Conservation (phyloP, 805 yeast genomes). For the Lipomyces mesembrius region DNA sequence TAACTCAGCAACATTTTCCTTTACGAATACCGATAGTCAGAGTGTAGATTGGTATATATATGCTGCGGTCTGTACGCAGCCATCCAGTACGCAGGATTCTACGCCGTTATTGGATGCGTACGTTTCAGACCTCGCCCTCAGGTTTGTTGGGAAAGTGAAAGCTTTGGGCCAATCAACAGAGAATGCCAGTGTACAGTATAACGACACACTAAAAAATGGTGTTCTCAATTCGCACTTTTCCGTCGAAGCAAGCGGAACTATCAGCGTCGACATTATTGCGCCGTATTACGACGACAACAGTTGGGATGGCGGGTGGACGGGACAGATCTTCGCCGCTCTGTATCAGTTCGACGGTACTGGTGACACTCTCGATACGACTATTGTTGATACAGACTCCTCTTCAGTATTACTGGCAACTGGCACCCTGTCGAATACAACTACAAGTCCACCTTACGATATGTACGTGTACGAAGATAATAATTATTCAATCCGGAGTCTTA, state of each 20-base stretch:
- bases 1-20: not conserved
- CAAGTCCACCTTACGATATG: constrained; percentile 43
- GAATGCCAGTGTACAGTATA: not conserved
- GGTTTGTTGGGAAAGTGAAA: not conserved
- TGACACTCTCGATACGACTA: not conserved
- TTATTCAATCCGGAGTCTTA: constrained; percentile 48
- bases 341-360: not conserved
- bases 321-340: constrained; percentile 12
- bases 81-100: not conserved
- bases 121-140: not conserved
- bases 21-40: not conserved
- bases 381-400: constrained; percentile 24
- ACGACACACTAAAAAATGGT: not conserved
- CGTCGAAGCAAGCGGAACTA: not conserved
- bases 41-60: not conserved
- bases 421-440: constrained; percentile 6
- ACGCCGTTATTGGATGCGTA: not conserved
- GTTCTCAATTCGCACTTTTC: not conserved
- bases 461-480: constrained; percentile 51
- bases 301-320: constrained; percentile 27
- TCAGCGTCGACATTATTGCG: constrained; percentile 10
- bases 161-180: not conserved
- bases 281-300: constrained; percentile 15
- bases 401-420: constrained; percentile 23
- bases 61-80: constrained; percentile 3